Percentiles rank a stretch among this genome's conserved stretches.
Evolutionary conservation across 148 eudicot species (phyloP).

Genomic region (Gaultheria prostrata): DNA sequence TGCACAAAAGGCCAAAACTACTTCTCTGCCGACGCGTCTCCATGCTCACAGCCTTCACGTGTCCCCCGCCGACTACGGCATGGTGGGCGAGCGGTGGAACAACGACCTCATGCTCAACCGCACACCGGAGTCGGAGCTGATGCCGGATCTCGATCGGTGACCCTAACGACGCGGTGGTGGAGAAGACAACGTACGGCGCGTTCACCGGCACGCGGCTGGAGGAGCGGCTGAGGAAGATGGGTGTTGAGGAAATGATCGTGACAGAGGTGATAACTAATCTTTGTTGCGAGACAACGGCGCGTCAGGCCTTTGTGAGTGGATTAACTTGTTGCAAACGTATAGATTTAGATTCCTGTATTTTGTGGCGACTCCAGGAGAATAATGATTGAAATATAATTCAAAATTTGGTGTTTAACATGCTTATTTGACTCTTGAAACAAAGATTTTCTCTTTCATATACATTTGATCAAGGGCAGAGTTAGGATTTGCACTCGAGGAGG

Average conservation of each 20-base stretch:
- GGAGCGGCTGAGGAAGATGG: conserved; percentile 56
- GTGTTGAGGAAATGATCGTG: conserved; percentile 68
- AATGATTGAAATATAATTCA: no score
- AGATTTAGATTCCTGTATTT: no score
- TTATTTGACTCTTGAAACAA: no score
- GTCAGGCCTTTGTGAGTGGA: conserved; percentile 80
- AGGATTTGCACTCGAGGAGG: no score
- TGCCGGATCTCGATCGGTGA: conserved; percentile 35
- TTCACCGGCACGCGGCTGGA: conserved; percentile 64
- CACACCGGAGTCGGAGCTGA: conserved; percentile 55
- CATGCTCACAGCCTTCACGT: conserved; percentile 66
- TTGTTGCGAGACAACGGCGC: conserved; percentile 85
- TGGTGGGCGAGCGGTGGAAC: conserved; percentile 80
- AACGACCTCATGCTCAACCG: conserved; percentile 62
- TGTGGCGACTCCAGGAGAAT: no score
- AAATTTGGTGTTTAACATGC: no score
- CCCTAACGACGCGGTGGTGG: conserved; percentile 45
- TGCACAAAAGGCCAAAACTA: no score
- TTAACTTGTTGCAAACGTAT: conserved; percentile 19
- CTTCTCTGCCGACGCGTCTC: conserved; percentile 58
- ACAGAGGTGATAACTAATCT: conserved; percentile 82
- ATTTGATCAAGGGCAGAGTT: no score
- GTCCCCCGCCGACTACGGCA: conserved; percentile 54
- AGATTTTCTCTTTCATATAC: no score
- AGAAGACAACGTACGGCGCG: conserved; percentile 77